Evolutionary conservation across 1,139 yeast genomes (phyloP).

Genomic region (Protomyces macrosporus): DNA sequence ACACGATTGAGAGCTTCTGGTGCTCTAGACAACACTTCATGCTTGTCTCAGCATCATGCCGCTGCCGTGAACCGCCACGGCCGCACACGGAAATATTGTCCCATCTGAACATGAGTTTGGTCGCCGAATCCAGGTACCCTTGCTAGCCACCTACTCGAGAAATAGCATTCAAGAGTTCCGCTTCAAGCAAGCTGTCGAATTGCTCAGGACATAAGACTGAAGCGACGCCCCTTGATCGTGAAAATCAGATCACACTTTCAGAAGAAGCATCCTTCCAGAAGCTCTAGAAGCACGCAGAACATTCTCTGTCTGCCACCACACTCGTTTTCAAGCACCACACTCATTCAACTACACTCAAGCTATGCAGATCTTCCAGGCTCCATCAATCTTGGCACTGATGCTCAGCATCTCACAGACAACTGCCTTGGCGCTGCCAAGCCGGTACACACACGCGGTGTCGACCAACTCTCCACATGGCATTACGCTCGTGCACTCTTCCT

Average conservation of each 20-base stretch:
- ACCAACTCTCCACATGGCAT: neutral
- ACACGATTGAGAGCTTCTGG: too few relatives aligned
- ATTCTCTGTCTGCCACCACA: neutral
- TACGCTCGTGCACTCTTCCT: neutral
- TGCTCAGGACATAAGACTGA: neutral
- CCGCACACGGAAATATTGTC: neutral
- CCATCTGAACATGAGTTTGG: neutral
- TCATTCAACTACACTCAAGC: neutral
- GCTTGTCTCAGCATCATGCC: too few relatives aligned
- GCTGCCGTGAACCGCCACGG: too few relatives aligned
- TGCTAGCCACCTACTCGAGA: conserved; percentile 34
- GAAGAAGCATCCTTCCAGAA: neutral
- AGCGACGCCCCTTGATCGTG: neutral
- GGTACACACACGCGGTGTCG: neutral
- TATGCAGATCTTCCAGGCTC: neutral
- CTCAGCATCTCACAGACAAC: neutral
- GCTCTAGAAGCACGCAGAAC: neutral
- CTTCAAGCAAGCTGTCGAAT: neutral
- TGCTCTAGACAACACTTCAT: too few relatives aligned
- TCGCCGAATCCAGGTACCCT: conserved; percentile 30
- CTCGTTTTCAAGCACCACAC: neutral
- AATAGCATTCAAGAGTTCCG: neutral
- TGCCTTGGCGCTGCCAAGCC: neutral
- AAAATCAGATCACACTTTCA: neutral
- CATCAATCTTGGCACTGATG: neutral